Base-by-base conservation (phyloP, 768 basidiomycete genomes). In the Goffeauzyma gilvescens region DNA sequence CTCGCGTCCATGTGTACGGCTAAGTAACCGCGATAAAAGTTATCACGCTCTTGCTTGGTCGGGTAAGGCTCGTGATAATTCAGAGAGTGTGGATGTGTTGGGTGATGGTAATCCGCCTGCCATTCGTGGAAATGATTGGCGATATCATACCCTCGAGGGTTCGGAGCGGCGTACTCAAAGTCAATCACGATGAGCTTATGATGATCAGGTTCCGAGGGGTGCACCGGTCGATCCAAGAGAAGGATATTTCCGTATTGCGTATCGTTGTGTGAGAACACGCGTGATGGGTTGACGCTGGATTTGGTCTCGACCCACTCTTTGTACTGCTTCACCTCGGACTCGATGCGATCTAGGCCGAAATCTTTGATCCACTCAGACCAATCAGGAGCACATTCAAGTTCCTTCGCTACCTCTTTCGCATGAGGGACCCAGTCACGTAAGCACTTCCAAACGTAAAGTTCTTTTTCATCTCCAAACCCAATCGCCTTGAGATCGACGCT, bases 51-150 rank as follows among this genome's bases (percentile, higher is more conserved):
- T 22, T 70, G 68, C 18, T 51, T 50, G 4, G 75, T 75, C 9
- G 93, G 93, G 64, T 90, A 93, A 4, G 71, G 56, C 27, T 69
- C 70, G 44, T 68, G 68, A 2, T 56, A 46, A 10, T 53, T 51
- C 21, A 68, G 54, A 1, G 66, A 67, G 51, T 66, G 62, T 1
- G 64, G 58, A 14, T 59, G 59, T 0, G 65, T 62, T 0, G 64
- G 58, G 58, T 82, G 79, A 39, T 68, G 66, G 63, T 96, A 96
- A 64, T 93, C 72, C 13, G 84, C 79, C 15, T 82, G 83, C 90
- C 93, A 96, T 65, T 96, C 93, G 58, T 83, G 79, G 66, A 89
- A 93, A 63, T 90, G 86, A 63, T 90, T 90, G 44, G 81, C 90
- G 52, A 98, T 87, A 59, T 98, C 93, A 64, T 78, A 93, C 3